Conservation (phyloP, 768 basidiomycete species). For the Termitomyces sp. region DNA sequence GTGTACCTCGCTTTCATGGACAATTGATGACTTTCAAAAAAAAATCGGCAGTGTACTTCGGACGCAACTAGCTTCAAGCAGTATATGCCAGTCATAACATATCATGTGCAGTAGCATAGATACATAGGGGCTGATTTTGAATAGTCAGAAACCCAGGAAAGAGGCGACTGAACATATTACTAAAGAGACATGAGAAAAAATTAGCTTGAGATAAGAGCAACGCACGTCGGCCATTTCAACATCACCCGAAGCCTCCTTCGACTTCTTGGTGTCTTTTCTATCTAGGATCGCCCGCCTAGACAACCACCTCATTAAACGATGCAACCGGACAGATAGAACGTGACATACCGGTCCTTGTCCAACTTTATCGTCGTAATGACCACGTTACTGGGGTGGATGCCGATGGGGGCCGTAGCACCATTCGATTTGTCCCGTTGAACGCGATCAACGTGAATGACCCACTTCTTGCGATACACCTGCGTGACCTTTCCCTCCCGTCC, state of each 20-base stretch:
- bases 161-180: conserved; percentile 25
- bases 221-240: conserved; percentile 80
- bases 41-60: too few relatives aligned
- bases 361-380: conserved; percentile 91
- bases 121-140: conserved; percentile 60
- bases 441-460: conserved; percentile 98
- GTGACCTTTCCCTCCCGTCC: conserved; percentile 98
- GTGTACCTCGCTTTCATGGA: conserved; percentile 4
- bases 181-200: conserved; percentile 7
- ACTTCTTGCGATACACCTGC: conserved; percentile 98
- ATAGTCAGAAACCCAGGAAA: conserved; percentile 21
- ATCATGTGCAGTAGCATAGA: conserved; percentile 54
- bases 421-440: conserved; percentile 97
- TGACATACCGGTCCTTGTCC: conserved; percentile 76
- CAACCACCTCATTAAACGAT: conserved; percentile 3
- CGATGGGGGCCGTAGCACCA: conserved; percentile 89
- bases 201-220: conserved; percentile 15
- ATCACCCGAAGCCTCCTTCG: conserved; percentile 39
- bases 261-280: conserved; percentile 78
- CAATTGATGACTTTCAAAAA: neutral
- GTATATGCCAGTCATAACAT: conserved; percentile 18
- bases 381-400: conserved; percentile 95
- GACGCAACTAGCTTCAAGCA: neutral
- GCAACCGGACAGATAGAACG: neutral
- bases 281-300: conserved; percentile 78